Evolutionary conservation across 2,329 filamentous ascomycete species (phyloP).

Genomic region (Fusarium succisae): DNA sequence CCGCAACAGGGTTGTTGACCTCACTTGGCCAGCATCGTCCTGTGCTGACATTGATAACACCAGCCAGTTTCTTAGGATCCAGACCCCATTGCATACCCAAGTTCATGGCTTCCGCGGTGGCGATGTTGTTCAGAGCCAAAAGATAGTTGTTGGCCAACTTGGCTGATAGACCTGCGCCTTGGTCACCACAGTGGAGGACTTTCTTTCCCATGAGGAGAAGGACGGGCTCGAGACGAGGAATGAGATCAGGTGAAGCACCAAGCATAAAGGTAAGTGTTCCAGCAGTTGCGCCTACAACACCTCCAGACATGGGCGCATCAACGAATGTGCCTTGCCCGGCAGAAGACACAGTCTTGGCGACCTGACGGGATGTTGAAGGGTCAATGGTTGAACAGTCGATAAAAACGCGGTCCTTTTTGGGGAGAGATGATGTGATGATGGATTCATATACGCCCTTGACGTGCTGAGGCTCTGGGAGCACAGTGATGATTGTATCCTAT

Average conservation of each 20-base stretch:
- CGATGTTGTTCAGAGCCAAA: conserved; percentile 89
- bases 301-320: conserved; percentile 96
- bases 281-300: conserved; percentile 88
- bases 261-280: conserved; percentile 97
- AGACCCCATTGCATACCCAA: conserved; percentile 69
- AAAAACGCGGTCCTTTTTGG: conserved; percentile 75
- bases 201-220: conserved; percentile 86
- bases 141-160: conserved; percentile 99
- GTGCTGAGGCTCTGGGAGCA: conserved; percentile 87
- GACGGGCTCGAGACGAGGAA: conserved; percentile 73
- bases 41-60: conserved; percentile 91
- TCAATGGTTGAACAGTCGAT: conserved; percentile 99
- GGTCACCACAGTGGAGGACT: conserved; percentile 84
- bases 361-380: conserved; percentile 80
- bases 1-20: conserved; percentile 92
- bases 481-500: conserved; percentile 87
- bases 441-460: conserved; percentile 83
- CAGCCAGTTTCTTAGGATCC: conserved; percentile 73
- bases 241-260: conserved; percentile 69
- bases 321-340: conserved; percentile 80
- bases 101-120: conserved; percentile 73
- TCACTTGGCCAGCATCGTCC: conserved; percentile 97
- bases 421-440: conserved; percentile 69
- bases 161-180: conserved; percentile 86
- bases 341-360: conserved; percentile 74